Conservation (phyloP, 164 flowering plant species). For the Tetrastigma voinierianum region DNA sequence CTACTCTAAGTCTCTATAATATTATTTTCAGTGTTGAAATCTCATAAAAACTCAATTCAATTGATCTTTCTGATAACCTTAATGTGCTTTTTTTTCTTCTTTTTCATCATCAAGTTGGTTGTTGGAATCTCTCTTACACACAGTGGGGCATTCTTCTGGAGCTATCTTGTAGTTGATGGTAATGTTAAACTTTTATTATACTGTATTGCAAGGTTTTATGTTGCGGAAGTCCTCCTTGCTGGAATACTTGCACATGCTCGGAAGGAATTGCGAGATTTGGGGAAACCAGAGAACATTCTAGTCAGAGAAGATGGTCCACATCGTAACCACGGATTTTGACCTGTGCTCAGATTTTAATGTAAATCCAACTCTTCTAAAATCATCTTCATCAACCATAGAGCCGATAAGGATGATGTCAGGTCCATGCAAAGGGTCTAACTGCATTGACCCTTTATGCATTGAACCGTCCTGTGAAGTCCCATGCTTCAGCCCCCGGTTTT, state of each 20-base stretch:
- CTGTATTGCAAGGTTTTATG: slow-evolving; percentile 64
- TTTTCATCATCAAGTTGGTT: no score
- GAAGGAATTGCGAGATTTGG: slow-evolving; percentile 86
- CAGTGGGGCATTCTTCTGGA: not conserved
- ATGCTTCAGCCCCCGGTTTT: slow-evolving; percentile 49
- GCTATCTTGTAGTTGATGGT: not conserved
- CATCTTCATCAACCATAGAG: slow-evolving; percentile 28
- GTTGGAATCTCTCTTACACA: no score
- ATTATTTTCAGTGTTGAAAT: no score
- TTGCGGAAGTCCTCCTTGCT: slow-evolving; percentile 94
- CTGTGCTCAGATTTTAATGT: slow-evolving; percentile 65
- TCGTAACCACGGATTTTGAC: slow-evolving; percentile 94
- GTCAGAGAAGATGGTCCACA: slow-evolving; percentile 91
- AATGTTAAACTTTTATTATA: no score
- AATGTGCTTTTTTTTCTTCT: no score
- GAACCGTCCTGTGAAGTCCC: slow-evolving; percentile 54
- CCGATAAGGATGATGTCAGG: slow-evolving; percentile 37
- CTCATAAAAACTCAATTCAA: no score
- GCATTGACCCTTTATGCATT: slow-evolving; percentile 63
- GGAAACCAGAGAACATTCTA: slow-evolving; percentile 91
- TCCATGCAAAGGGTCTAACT: slow-evolving; percentile 49
- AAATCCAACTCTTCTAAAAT: slow-evolving; percentile 55
- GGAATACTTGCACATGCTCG: slow-evolving; percentile 90
- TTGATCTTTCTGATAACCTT: no score
- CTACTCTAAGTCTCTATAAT: no score